These are phyloP conservation scores for Venturia oleaginea DNA, from an alignment of 2,329 filamentous ascomycete species.

Conservation along the genomic window DNA sequence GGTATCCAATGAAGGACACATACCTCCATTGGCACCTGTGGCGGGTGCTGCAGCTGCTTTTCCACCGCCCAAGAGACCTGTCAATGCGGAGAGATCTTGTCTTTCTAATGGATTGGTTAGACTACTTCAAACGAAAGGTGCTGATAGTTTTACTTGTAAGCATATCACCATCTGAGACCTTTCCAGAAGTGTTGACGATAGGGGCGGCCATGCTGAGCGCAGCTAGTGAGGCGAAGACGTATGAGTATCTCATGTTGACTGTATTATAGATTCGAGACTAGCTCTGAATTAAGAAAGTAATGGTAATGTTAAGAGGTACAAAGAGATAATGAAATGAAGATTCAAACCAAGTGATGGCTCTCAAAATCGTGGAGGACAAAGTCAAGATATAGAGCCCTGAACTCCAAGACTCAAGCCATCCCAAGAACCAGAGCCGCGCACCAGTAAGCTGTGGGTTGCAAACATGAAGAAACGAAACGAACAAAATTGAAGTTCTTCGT, in stretches of 20 bases:
- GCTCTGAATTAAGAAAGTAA: neutral
- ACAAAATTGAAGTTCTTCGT: neutral
- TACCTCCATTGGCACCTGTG: neutral
- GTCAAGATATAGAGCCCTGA: neutral
- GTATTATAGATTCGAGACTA: conserved; percentile 4
- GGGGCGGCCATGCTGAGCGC: conserved; percentile 2
- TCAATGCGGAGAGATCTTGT: neutral
- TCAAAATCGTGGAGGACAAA: neutral
- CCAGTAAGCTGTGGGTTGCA: neutral
- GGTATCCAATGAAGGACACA: neutral
- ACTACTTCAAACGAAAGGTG: neutral
- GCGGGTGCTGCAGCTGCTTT: neutral
- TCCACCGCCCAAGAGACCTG: neutral
- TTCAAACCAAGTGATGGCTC: neutral
- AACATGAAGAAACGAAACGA: neutral
- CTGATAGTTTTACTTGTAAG: neutral
- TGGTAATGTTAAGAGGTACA: neutral
- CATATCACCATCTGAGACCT: conserved; percentile 6
- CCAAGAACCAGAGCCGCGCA: neutral
- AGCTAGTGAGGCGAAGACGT: conserved; percentile 1
- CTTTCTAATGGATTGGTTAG: neutral
- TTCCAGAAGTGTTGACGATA: conserved; percentile 8
- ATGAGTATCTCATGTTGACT: conserved; percentile 9
- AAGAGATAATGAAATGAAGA: neutral
- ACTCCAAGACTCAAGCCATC: neutral